Evolutionary conservation across 2,329 filamentous ascomycete species (phyloP), one percentile per base, ranked within the genome.

Genomic region (Epicoccum sorghinum): DNA sequence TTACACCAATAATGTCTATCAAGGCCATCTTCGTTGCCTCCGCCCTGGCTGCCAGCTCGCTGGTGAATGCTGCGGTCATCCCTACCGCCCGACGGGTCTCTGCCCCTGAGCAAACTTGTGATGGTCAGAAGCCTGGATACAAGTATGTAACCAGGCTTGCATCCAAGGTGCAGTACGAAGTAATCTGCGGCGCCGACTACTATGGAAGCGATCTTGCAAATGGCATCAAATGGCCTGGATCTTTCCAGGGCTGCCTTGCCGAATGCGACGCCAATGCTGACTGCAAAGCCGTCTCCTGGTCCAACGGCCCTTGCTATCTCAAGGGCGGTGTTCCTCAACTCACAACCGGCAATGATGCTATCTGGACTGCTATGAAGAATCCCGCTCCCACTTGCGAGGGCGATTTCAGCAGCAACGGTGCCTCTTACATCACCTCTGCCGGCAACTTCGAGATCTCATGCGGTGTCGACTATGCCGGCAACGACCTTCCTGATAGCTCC

Each of bases 361-460:
- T 48, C n/a, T 48, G 45, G 45, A 32, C 45, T 27, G 45, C 45
- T 25, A 41, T 33, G 27, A 48, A 48, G 37, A 48, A 23, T 8
- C 37, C 45, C 10, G 10, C 35, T 6, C 45, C 37, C 3, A 40
- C 36, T 13, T 48, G 45, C 9, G 37, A 39, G 6, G 38, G 30
- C 7, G 22, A 23, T 2, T 14, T 18, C 35, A 37, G 46, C 24
- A 42, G 18, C 29, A 27, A n/a, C 1, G 39, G 37, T 25, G 37
- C 35, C 24, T 14, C 30, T 3, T 52, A 46, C 49, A 12, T 6
- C 1, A 29, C 42, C 2, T 41, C 36, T 12, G 30, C n/a, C n/a
- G 49, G 49, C 4, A 27, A 41, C 2, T 52, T 35, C 30, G 23
- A 52, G 42, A 46, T 46, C 27, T 27, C 46, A 1, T 52, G 49